Conservation (phyloP, 2,329 filamentous ascomycete species). For the Rutstroemia sp. region DNA sequence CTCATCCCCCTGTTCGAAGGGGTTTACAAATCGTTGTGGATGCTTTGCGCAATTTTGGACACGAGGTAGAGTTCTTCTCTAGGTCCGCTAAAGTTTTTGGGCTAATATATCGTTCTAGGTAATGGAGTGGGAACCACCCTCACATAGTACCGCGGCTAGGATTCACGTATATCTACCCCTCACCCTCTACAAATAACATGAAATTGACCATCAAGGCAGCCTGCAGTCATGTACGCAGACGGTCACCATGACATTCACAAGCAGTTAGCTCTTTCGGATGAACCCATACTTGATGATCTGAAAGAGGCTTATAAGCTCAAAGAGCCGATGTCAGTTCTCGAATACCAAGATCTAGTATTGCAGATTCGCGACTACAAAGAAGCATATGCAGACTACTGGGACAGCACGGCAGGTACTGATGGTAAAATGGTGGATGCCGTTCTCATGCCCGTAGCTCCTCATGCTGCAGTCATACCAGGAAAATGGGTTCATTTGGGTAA, state of each 20-base stretch:
- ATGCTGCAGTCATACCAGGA: constrained; percentile 32
- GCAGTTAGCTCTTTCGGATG: constrained; percentile 1
- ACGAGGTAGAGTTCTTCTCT: not conserved
- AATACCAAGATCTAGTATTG: constrained; percentile 6
- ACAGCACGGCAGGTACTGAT: constrained; percentile 6
- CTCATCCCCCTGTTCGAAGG: constrained; percentile 48
- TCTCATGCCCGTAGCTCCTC: constrained; percentile 41
- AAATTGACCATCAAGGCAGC: not conserved
- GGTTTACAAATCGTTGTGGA: constrained; percentile 40
- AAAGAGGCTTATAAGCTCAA: not conserved
- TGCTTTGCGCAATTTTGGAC: not conserved
- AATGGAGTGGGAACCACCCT: constrained; percentile 1
- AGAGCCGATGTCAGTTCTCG: constrained; percentile 3
- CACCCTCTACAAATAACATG: no score
- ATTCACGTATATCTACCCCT: not conserved
- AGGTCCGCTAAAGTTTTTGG: no score
- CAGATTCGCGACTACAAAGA: not conserved
- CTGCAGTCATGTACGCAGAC: constrained; percentile 3
- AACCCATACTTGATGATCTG: constrained; percentile 1
- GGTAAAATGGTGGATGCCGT: constrained; percentile 44
- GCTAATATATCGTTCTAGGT: not conserved
- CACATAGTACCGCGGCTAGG: constrained; percentile 3
- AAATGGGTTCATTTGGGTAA: constrained; percentile 6
- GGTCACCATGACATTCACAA: constrained; percentile 5
- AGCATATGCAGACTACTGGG: constrained; percentile 34